Percentiles rank a stretch among this genome's conserved stretches.
These are phyloP conservation scores for Tricharina praecox DNA, from an alignment of 495 filamentous ascomycete genomes.

Conservation along the genomic window DNA sequence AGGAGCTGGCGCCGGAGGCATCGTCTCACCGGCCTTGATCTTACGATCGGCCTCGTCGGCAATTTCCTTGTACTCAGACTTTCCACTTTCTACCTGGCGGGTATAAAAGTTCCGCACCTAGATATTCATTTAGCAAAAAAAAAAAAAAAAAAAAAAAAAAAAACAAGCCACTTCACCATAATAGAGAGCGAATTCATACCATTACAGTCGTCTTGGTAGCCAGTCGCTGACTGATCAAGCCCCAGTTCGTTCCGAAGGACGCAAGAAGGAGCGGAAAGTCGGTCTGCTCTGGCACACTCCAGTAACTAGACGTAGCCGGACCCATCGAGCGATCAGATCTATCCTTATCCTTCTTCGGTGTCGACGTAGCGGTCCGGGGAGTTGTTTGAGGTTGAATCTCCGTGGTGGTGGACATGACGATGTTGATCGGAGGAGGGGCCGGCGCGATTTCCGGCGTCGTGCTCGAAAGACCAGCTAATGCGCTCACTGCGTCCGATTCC, in stretches of 20 bases:
- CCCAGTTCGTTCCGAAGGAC: constrained; percentile 80
- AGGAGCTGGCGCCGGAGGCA: constrained; percentile 21
- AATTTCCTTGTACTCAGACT: constrained; percentile 50
- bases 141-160: no score
- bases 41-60: constrained; percentile 55
- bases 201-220: constrained; percentile 84
- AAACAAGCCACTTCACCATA: background rate
- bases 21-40: constrained; percentile 26
- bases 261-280: constrained; percentile 64
- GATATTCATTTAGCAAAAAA: constrained; percentile 8
- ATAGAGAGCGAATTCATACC: constrained; percentile 37
- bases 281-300: constrained; percentile 79
- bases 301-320: constrained; percentile 64
- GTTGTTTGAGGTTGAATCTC: constrained; percentile 8
- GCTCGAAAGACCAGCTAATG: constrained; percentile 15
- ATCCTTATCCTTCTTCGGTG: constrained; percentile 29
- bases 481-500: constrained; percentile 17
- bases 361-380: constrained; percentile 4
- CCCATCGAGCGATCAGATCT: constrained; percentile 16
- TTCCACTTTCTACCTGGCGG: constrained; percentile 53
- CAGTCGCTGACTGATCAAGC: constrained; percentile 68
- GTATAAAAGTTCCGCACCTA: constrained; percentile 89
- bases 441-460: background rate
- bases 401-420: constrained; percentile 1
- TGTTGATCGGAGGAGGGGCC: constrained; percentile 3